Percentiles rank a stretch among this genome's conserved stretches.
These are phyloP conservation scores for Domatiomyces catenatus DNA, from an alignment of 2,329 filamentous ascomycete genomes.

Conservation along the genomic window DNA sequence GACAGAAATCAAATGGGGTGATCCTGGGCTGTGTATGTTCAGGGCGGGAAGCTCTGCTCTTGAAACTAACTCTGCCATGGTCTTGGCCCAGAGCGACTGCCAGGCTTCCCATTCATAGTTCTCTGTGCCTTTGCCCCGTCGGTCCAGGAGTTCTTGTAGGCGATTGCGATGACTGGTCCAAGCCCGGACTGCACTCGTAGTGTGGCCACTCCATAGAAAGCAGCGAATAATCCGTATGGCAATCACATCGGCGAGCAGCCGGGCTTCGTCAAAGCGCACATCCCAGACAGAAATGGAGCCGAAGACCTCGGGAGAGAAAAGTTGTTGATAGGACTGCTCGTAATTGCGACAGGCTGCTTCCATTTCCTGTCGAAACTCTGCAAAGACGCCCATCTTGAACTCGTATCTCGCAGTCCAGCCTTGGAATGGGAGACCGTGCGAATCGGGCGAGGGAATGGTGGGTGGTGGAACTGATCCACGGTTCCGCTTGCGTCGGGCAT, in stretches of 20 bases:
- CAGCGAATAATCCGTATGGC: slow-evolving; percentile 70
- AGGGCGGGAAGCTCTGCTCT: slow-evolving; percentile 34
- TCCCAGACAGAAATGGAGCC: slow-evolving; percentile 84
- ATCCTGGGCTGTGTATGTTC: slow-evolving; percentile 17
- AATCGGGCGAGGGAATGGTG: slow-evolving; percentile 71
- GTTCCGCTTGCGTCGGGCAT: slow-evolving; percentile 73
- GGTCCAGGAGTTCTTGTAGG: slow-evolving; percentile 62
- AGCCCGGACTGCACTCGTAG: slow-evolving; percentile 61
- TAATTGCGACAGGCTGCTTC: slow-evolving; percentile 75
- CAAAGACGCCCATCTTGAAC: slow-evolving; percentile 79
- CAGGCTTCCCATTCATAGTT: slow-evolving; percentile 93
- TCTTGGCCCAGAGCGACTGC: slow-evolving; percentile 58
- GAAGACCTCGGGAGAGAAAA: slow-evolving; percentile 70
- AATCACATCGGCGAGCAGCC: slow-evolving; percentile 68
- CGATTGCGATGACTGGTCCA: slow-evolving; percentile 67
- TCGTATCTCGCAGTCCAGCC: slow-evolving; percentile 93
- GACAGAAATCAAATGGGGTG: slow-evolving; percentile 24
- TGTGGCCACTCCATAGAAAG: slow-evolving; percentile 62
- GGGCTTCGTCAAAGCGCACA: slow-evolving; percentile 79
- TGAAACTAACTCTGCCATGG: slow-evolving; percentile 46
- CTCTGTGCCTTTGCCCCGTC: slow-evolving; percentile 66
- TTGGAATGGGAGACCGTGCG: slow-evolving; percentile 65
- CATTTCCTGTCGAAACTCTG: slow-evolving; percentile 86
- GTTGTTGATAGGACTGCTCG: slow-evolving; percentile 67
- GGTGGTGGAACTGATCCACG: slow-evolving; percentile 64